Evolutionary conservation across 495 filamentous ascomycete genomes (phyloP).

Genomic region (Penicillium roqueforti): DNA sequence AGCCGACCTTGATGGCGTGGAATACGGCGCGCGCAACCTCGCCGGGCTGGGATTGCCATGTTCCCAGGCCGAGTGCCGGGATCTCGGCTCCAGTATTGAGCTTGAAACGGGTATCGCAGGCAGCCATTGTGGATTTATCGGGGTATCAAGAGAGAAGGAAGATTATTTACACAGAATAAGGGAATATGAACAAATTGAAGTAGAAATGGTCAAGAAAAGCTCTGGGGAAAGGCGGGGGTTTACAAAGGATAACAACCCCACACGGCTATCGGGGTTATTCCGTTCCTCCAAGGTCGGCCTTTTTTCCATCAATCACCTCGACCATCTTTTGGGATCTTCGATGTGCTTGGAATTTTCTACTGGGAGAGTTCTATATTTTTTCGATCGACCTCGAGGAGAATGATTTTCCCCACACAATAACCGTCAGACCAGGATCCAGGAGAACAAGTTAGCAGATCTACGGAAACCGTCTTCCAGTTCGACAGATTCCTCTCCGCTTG

Average conservation of each 20-base stretch:
- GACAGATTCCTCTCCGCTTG: slow-evolving; percentile 3
- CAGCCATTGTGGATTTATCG: slow-evolving; percentile 28
- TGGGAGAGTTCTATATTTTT: no score
- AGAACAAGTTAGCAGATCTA: not conserved
- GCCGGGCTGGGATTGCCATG: slow-evolving; percentile 70
- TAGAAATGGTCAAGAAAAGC: not conserved
- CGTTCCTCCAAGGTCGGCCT: slow-evolving; percentile 3
- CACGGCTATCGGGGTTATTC: slow-evolving; percentile 10
- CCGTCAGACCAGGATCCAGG: not conserved
- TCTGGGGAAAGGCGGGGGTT: slow-evolving; percentile 11
- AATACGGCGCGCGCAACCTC: slow-evolving; percentile 50
- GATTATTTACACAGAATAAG: slow-evolving; percentile 3
- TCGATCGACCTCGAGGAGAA: no score
- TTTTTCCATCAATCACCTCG: slow-evolving; percentile 28
- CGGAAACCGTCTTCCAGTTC: slow-evolving; percentile 38
- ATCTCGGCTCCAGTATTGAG: slow-evolving; percentile 75
- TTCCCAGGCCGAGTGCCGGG: slow-evolving; percentile 71
- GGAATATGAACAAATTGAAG: not conserved
- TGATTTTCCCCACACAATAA: not conserved
- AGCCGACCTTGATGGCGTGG: slow-evolving; percentile 45
- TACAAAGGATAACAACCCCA: slow-evolving; percentile 16
- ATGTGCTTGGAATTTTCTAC: not conserved
- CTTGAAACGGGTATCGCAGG: slow-evolving; percentile 50
- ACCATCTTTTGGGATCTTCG: not conserved
- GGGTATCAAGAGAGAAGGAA: not conserved